Percentiles rank a stretch among this genome's conserved stretches.
These are phyloP conservation scores for Yarrowia osloensis DNA, from an alignment of 805 yeast species.

Conservation along the genomic window DNA sequence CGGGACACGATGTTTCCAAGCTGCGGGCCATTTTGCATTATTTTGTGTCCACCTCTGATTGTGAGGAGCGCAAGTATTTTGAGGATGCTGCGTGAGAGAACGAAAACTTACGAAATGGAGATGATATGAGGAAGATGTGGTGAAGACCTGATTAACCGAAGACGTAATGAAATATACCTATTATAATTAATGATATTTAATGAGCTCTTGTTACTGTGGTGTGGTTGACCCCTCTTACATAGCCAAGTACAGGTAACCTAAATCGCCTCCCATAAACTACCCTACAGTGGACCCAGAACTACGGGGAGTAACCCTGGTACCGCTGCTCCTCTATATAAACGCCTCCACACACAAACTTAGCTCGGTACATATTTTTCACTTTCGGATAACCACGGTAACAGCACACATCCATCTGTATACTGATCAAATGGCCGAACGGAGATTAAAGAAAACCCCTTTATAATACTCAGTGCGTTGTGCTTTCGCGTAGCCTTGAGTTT, in stretches of 20 bases:
- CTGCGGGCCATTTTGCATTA: constrained; percentile 33
- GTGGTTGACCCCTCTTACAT: not conserved
- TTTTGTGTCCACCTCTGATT: constrained; percentile 31
- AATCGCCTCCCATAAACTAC: not conserved
- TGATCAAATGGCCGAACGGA: constrained; percentile 29
- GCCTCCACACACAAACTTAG: not conserved
- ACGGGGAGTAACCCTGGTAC: not conserved
- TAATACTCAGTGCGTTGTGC: constrained; percentile 26
- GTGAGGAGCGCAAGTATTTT: constrained; percentile 11
- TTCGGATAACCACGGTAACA: constrained; percentile 28
- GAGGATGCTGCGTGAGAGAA: not conserved
- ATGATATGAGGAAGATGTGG: too few relatives aligned
- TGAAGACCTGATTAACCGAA: too few relatives aligned
- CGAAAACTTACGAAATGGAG: not conserved
- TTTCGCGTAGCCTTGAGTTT: constrained; percentile 25
- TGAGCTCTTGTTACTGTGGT: too few relatives aligned
- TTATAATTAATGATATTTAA: not conserved
- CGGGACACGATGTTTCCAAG: constrained; percentile 29
- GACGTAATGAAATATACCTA: too few relatives aligned
- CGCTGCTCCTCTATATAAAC: not conserved
- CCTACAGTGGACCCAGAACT: not conserved
- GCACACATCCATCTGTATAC: constrained; percentile 23
- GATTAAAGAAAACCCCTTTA: constrained; percentile 29
- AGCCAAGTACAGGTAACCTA: not conserved
- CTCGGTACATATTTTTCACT: constrained; percentile 25